Conservation (phyloP, 139 green algal genomes). For the Nannochloris sp. region DNA sequence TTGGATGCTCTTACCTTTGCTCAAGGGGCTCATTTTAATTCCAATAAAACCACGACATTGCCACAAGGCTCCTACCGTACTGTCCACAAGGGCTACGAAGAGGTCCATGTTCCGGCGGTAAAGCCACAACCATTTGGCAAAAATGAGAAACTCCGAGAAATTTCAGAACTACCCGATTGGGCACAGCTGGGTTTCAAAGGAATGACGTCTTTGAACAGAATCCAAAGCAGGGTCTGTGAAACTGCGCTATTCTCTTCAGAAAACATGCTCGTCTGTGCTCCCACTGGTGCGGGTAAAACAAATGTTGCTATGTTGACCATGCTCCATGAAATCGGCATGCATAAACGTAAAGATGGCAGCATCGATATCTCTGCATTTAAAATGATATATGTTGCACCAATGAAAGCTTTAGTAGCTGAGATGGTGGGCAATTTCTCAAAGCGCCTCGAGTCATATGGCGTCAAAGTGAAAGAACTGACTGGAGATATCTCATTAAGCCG, state of each 20-base stretch:
- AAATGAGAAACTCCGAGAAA: slow-evolving; percentile 58
- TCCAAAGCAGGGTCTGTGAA: slow-evolving; percentile 84
- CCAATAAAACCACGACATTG: slow-evolving; percentile 76
- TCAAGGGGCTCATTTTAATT: slow-evolving; percentile 80
- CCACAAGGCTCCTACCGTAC: slow-evolving; percentile 67
- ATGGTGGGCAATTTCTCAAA: slow-evolving; percentile 89
- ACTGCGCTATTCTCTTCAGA: slow-evolving; percentile 79
- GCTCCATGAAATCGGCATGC: slow-evolving; percentile 82
- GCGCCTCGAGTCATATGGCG: slow-evolving; percentile 36
- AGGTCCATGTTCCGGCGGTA: slow-evolving; percentile 91
- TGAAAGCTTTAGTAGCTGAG: slow-evolving; percentile 98
- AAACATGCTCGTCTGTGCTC: slow-evolving; percentile 90
- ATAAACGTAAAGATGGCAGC: slow-evolving; percentile 66
- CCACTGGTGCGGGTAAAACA: slow-evolving; percentile 94
- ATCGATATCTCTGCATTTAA: slow-evolving; percentile 88
- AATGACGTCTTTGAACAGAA: slow-evolving; percentile 87
- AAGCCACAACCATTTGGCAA: slow-evolving; percentile 87
- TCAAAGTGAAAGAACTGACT: slow-evolving; percentile 73
- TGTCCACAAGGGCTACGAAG: slow-evolving; percentile 83
- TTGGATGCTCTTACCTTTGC: slow-evolving; percentile 77
- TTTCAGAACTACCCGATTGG: slow-evolving; percentile 90
- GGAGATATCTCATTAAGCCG: slow-evolving; percentile 86
- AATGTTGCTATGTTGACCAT: slow-evolving; percentile 97
- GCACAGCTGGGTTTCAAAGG: slow-evolving; percentile 74
- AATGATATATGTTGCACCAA: slow-evolving; percentile 97